Base-by-base conservation (phyloP, 352 stramenopile genomes). In the Phytophthora palmivora region DNA sequence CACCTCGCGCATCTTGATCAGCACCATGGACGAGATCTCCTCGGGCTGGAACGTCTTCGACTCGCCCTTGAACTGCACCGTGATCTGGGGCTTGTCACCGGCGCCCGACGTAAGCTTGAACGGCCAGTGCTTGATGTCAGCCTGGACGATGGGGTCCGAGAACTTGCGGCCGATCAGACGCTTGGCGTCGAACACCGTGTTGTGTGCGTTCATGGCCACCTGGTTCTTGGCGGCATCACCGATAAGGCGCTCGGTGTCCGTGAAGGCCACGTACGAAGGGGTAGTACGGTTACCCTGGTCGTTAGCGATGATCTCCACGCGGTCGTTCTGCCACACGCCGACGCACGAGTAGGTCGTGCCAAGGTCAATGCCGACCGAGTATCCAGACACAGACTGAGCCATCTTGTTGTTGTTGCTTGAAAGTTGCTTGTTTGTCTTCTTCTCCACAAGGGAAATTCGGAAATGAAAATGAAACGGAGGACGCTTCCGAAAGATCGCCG, bases 121-220 rank as follows among this genome's bases (percentile, higher is more conserved):
- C 26, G 83, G 79, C 67, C 82, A 89, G 58, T 79, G 70, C 64
- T 93, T 89, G 28, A 72, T 75, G 56, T 91, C 82, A 11, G 70
- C 69, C 74, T 98, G 90, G 3, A 98, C 92, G 2, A 91, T 89
- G 2, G 70, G 32, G 76, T 99, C 96, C 16, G 68, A 79, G 73
- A 90, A 98, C 63, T 98, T 96, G 53, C 95, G 82, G 30, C 96
- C 96, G 72, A 99, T 99, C 2, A 99, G 71, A 33, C 95, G 87
- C 76, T 99, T 99, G 14, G 96, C 94, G 76, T 98, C 96, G 76
- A 98, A 99, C 32, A 99, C 80, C 6, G 97, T 99, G 64, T 98
- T 97, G 34, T 82, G 76, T 4, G 96, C 89, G 48, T 98, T 98
- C 90, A 97, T 97, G 33, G 90, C 86, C 28, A 92, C 90, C 69